Evolutionary conservation across 371 early-diverging fungal species (phyloP), one percentile per base, ranked within the genome.

Genomic region (Mucor racemosus): DNA sequence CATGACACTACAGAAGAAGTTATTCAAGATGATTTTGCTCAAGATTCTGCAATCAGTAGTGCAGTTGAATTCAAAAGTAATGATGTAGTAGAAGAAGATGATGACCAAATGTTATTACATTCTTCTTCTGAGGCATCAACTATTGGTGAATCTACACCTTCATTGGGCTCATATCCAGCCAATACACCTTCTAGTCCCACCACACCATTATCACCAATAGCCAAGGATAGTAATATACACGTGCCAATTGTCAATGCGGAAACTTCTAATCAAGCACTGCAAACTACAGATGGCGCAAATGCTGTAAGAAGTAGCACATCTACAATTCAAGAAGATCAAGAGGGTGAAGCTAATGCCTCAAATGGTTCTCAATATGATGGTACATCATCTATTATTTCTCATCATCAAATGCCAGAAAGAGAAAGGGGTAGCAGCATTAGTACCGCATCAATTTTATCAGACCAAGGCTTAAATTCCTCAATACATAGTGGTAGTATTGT

Each of bases 101-200:
- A 36, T 9, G 26, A 38, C 19, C 40, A 19, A 19, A 46, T n/a
- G 5, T 5, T 36, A 17, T 1, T 55, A 9, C 63, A 54, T 11
- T 39, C 55, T 15, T 9, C 19, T n/a, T 62, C 62, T 33, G 65
- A 69, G 39, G 17, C 56, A 7, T 69, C 69, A 0, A 65, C 69
- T 0, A 40, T 60, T 6, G 65, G 61, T 14, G 56, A 46, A n/a
- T 69, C 69, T 33, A 55, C 61, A 26, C 59, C 54, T 10, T 68
- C 69, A 7, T 0, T 68, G 15, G 41, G 55, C 34, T 15, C n/a
- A 15, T 66, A 54, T 2, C 40, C 40, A 21, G 34, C 4, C 9
- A 34, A 46, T 35, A 36, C 46, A 17, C 36, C 1, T 26, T 26
- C 26, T 3, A 26, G 3, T 26, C 3, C 26, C 26, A 48, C 11